Percentiles rank a stretch among this genome's conserved stretches.
Conservation (phyloP, 1,284 basidiomycete species). For the Cutaneotrichosporon daszewskae region DNA sequence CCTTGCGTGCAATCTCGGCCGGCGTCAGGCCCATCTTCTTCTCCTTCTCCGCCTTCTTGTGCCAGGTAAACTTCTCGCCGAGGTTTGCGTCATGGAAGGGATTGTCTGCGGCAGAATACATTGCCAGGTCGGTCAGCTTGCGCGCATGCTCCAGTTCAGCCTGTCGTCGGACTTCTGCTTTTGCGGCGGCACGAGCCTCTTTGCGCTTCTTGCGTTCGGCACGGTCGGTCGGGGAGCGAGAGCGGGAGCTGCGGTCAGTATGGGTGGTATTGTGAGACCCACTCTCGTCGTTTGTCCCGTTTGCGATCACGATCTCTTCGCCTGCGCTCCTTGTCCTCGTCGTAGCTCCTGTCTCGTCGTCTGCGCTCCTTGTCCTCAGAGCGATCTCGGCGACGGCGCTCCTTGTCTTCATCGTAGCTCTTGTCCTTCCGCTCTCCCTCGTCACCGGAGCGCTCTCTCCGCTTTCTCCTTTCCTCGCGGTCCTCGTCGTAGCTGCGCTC, state of each 20-base stretch:
- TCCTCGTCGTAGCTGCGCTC: slow-evolving; percentile 14
- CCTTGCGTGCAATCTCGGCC: slow-evolving; percentile 72
- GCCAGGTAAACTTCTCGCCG: slow-evolving; percentile 92
- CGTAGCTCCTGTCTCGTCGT: no score
- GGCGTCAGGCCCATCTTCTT: slow-evolving; percentile 75
- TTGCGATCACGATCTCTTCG: slow-evolving; percentile 24
- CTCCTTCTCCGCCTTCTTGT: slow-evolving; percentile 97
- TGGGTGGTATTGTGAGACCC: slow-evolving; percentile 8
- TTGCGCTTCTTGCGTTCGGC: slow-evolving; percentile 55
- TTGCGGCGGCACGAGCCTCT: slow-evolving; percentile 70
- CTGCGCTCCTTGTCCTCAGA: slow-evolving; percentile 11
- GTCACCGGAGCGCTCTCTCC: no score
- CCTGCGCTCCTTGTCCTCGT: slow-evolving; percentile 5
- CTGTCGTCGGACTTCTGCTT: slow-evolving; percentile 71
- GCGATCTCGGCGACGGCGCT: slow-evolving; percentile 4
- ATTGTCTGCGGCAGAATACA: slow-evolving; percentile 88
- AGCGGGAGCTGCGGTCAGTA: slow-evolving; percentile 32
- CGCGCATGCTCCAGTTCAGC: slow-evolving; percentile 80
- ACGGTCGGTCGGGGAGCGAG: slow-evolving; percentile 33
- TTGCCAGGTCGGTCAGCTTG: slow-evolving; percentile 71
- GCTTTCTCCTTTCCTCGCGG: slow-evolving; percentile 6
- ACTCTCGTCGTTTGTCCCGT: slow-evolving; percentile 40
- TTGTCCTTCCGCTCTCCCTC: slow-evolving; percentile 12
- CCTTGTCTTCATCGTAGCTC: slow-evolving; percentile 13
- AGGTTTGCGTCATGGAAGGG: slow-evolving; percentile 97